These are phyloP conservation scores for Rhodosporidiobolus sp. DNA, from an alignment of 768 basidiomycete species.

Conservation along the genomic window DNA sequence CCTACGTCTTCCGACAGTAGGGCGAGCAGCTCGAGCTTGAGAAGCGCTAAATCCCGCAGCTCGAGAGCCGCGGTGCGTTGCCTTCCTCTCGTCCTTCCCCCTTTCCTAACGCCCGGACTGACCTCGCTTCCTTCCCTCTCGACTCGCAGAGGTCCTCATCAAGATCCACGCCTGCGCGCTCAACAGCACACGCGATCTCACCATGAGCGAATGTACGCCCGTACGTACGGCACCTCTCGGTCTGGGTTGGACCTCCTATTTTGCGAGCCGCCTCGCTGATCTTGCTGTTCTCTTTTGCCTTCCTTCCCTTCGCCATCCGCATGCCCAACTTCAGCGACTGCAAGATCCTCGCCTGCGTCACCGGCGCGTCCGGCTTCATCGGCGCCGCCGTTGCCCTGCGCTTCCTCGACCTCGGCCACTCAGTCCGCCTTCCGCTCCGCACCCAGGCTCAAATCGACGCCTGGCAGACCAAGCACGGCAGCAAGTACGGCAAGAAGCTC, in stretches of 20 bases:
- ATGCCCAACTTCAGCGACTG: neutral
- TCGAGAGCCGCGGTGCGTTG: neutral
- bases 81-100: too few species aligned
- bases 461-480: neutral
- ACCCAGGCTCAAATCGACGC: neutral
- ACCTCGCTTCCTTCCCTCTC: neutral
- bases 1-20: neutral
- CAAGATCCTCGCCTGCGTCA: neutral
- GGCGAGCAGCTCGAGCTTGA: neutral
- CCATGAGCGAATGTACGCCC: too few species aligned
- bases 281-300: neutral
- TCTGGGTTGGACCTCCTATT: too few species aligned
- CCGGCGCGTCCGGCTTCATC: neutral
- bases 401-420: neutral
- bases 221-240: too few species aligned
- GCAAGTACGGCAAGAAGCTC: neutral
- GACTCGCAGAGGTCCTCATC: conserved; percentile 2
- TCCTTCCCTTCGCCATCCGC: neutral
- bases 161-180: neutral
- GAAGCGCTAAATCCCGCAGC: neutral
- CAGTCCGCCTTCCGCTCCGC: conserved; percentile 1
- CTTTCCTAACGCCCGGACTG: neutral
- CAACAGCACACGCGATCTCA: neutral
- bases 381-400: neutral
- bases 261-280: too few species aligned